Conservation (phyloP, 2,329 filamentous ascomycete genomes). For the Cladosporium sp. region DNA sequence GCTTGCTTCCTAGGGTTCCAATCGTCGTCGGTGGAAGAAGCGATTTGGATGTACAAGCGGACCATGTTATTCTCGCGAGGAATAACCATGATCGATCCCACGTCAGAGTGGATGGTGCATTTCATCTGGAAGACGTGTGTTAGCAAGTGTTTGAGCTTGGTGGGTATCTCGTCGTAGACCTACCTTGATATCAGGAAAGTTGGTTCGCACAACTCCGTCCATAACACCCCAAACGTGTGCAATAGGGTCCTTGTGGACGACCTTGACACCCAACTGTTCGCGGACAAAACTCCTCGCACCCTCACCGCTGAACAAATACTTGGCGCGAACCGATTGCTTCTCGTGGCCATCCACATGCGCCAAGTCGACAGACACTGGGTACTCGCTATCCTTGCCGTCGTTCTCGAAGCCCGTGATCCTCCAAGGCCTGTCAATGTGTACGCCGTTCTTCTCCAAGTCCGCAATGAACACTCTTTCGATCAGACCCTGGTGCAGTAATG, state of each 20-base stretch:
- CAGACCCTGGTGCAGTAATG: conserved; percentile 57
- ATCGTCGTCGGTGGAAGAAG: conserved; percentile 57
- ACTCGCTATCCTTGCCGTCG: conserved; percentile 57
- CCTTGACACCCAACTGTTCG: conserved; percentile 61
- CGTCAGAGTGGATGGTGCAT: conserved; percentile 62
- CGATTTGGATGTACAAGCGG: conserved; percentile 55
- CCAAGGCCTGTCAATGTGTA: conserved; percentile 55
- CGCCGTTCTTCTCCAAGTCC: conserved; percentile 56
- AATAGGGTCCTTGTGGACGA: conserved; percentile 59
- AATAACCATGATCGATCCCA: conserved; percentile 61
- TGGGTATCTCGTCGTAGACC: conserved; percentile 12
- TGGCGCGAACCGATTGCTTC: conserved; percentile 60
- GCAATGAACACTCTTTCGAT: conserved; percentile 59
- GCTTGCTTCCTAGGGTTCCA: conserved; percentile 58
- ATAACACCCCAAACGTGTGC: conserved; percentile 63
- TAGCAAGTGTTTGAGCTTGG: not conserved
- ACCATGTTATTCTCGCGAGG: conserved; percentile 52
- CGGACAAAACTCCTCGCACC: conserved; percentile 58
- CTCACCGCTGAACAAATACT: conserved; percentile 60
- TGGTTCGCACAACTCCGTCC: conserved; percentile 59
- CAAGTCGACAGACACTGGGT: conserved; percentile 75
- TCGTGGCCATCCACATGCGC: conserved; percentile 69
- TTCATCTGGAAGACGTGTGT: conserved; percentile 47
- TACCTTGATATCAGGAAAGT: conserved; percentile 60
- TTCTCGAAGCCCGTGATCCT: conserved; percentile 59